Percentiles rank a stretch among this genome's conserved stretches.
Evolutionary conservation across 345 rosid genomes (phyloP).

Genomic region (Populus simonii): DNA sequence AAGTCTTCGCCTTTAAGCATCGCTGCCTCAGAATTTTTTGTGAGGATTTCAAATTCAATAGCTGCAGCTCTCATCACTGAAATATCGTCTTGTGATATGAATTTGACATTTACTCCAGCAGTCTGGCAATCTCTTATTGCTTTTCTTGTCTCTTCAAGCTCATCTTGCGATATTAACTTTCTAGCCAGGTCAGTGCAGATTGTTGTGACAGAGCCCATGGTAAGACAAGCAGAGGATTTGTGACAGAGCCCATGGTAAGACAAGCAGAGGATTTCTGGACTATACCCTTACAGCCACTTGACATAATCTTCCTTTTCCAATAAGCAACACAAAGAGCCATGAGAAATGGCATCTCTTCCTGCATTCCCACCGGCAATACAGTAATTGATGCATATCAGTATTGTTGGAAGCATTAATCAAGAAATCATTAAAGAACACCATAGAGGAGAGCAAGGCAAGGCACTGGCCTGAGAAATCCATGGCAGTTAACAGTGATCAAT

Average conservation of each 20-base stretch:
- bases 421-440: not conserved
- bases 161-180: not conserved
- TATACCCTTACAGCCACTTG: not conserved
- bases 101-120: slow-evolving; percentile 18
- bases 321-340: slow-evolving; percentile 3
- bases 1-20: slow-evolving; percentile 10
- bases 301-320: slow-evolving; percentile 6
- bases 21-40: not conserved
- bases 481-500: too few relatives aligned
- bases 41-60: slow-evolving; percentile 8
- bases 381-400: not conserved
- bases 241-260: slow-evolving; percentile 25
- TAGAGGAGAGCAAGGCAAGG: not conserved
- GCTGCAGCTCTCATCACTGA: slow-evolving; percentile 19
- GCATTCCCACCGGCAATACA: too few relatives aligned
- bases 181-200: slow-evolving; percentile 16
- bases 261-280: slow-evolving; percentile 29
- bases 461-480: too few relatives aligned
- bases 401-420: not conserved
- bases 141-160: not conserved
- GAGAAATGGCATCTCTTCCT: slow-evolving; percentile 4
- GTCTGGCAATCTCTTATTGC: not conserved
- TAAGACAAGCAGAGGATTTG: slow-evolving; percentile 16
- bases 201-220: slow-evolving; percentile 27
- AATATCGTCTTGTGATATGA: slow-evolving; percentile 19